Evolutionary conservation across 1,284 basidiomycete genomes (phyloP).

Genomic region (Phellinidium pouzarii): DNA sequence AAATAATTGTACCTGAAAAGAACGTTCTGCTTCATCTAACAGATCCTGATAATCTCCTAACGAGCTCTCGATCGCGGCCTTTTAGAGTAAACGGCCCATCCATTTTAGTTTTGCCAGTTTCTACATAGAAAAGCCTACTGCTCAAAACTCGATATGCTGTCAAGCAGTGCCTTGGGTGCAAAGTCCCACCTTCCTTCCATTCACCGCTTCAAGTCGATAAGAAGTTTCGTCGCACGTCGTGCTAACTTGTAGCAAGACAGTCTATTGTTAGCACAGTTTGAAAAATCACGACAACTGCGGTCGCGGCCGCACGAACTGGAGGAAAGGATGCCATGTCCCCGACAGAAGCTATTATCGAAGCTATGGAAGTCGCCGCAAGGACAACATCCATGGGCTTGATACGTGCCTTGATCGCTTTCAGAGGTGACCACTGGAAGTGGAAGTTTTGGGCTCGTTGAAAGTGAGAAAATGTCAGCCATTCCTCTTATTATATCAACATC

Average conservation of each 20-base stretch:
- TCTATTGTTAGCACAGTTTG: conserved; percentile 39
- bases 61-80: conserved; percentile 33
- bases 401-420: conserved; percentile 4
- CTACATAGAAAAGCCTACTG: conserved; percentile 36
- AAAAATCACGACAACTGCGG: conserved; percentile 29
- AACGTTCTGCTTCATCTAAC: conserved; percentile 38
- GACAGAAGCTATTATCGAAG: conserved; percentile 7
- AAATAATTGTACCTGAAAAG: conserved; percentile 36
- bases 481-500: too few species aligned
- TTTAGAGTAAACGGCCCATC: conserved; percentile 35
- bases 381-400: conserved; percentile 9
- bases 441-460: too few species aligned
- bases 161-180: conserved; percentile 37
- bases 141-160: conserved; percentile 39
- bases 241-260: conserved; percentile 38
- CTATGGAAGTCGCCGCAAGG: conserved; percentile 7
- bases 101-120: conserved; percentile 35
- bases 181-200: conserved; percentile 42
- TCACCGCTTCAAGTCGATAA: conserved; percentile 39
- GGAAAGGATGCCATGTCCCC: conserved; percentile 22
- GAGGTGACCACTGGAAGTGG: background rate
- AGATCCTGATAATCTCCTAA: conserved; percentile 29
- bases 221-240: conserved; percentile 36
- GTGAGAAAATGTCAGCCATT: too few species aligned
- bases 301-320: conserved; percentile 22